Percentiles rank a stretch among this genome's conserved stretches.
These are phyloP conservation scores for Pyricularia sp. DNA, from an alignment of 2,329 filamentous ascomycete species.

Conservation along the genomic window DNA sequence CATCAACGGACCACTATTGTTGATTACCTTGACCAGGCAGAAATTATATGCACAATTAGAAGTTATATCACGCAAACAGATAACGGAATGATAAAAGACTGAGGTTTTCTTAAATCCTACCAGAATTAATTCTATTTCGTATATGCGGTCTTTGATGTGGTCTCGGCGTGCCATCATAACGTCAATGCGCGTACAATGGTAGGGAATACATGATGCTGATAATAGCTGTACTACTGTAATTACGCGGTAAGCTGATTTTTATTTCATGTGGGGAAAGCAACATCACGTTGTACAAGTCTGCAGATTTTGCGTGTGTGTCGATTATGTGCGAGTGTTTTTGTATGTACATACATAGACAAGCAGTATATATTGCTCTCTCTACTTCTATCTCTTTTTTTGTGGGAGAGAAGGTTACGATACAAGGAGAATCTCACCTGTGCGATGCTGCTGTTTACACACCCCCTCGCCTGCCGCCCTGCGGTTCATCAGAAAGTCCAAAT, in stretches of 20 bases:
- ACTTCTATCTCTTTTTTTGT: neutral
- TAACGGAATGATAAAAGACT: no score
- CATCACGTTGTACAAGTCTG: neutral
- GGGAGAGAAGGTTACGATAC: neutral
- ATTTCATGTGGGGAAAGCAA: neutral
- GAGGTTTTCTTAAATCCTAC: neutral
- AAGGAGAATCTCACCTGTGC: neutral
- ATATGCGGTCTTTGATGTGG: neutral
- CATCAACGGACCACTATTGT: neutral
- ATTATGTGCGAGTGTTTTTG: neutral
- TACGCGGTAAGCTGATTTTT: neutral
- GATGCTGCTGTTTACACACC: neutral
- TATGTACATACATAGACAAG: neutral
- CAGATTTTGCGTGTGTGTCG: neutral
- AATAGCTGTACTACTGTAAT: neutral
- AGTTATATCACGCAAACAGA: neutral
- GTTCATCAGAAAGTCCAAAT: neutral
- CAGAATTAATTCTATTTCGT: no score
- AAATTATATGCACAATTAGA: neutral
- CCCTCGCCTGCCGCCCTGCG: neutral
- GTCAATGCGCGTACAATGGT: neutral
- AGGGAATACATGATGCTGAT: neutral
- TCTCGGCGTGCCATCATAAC: neutral
- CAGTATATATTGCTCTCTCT: neutral
- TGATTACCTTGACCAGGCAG: neutral